A percentile compares a stretch with the other conserved stretches of the same genome.
These are phyloP conservation scores for Phlyctochytrium arcticum DNA, from an alignment of 192 early-diverging fungal genomes.

Conservation along the genomic window DNA sequence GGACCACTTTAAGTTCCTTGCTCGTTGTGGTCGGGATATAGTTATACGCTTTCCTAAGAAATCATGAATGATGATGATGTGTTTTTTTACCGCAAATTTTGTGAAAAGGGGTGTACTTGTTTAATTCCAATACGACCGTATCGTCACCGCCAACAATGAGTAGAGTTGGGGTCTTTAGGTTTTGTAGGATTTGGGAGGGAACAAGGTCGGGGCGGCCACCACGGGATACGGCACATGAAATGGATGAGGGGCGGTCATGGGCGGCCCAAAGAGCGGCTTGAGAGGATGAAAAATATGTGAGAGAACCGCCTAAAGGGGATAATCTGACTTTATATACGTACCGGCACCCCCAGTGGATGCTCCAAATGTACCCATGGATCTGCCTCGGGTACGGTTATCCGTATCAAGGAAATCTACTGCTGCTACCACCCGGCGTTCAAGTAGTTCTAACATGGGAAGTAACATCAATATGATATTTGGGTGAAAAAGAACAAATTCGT, in stretches of 20 bases:
- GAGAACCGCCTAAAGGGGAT: background rate
- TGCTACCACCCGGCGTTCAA: background rate
- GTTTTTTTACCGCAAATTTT: background rate
- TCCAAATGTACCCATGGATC: conserved; percentile 1
- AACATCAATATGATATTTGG: background rate
- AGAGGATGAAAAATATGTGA: background rate
- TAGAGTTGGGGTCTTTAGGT: background rate
- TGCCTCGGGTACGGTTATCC: background rate
- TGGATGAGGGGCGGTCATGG: background rate
- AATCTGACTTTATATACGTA: background rate
- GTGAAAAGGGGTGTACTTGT: background rate
- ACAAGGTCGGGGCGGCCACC: conserved; percentile 10
- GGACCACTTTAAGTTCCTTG: background rate
- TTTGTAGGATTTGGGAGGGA: background rate
- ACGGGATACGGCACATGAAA: conserved; percentile 2
- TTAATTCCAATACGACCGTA: background rate
- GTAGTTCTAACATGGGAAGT: background rate
- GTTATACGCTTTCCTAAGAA: background rate
- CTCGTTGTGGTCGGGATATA: background rate
- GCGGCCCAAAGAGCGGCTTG: conserved; percentile 10
- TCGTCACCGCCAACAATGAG: conserved; percentile 1
- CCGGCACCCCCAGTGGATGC: conserved; percentile 15
- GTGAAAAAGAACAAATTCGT: background rate
- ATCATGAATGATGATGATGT: background rate
- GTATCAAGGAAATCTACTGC: background rate